Base-by-base conservation (phyloP, 331 rosid species). In the Stylosanthes scabra region DNA sequence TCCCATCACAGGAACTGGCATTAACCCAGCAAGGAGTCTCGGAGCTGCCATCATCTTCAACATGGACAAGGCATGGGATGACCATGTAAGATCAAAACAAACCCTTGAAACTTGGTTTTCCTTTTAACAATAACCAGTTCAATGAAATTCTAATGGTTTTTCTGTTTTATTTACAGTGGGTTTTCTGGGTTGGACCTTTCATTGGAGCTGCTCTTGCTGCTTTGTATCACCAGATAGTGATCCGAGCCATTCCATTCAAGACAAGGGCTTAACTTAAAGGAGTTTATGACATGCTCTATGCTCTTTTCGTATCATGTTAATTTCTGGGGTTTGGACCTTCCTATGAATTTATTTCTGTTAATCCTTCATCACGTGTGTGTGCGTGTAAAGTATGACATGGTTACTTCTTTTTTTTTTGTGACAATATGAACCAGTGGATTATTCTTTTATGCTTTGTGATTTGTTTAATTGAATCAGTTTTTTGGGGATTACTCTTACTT, bases 141-240 rank as follows among this genome's bases (percentile, higher is more conserved):
- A 11, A 55, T 16, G 0, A 2, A 37, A 64, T 9, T 59, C 2
- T 31, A 55, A 2, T 55, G 55, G 29, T 56, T 31, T 31, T 31
- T 31, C 1, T 31, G 25, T 20, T 20, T 20, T 20, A 20, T 57
- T 66, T 70, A 2, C 84, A 92, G 98, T 90, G 98, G 98, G 87
- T 93, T 78, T 93, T 93, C 89, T 93, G 98, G 97, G 91, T 93
- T 41, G 98, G 93, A 80, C 98, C 98, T 14, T 93, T 93, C 85
- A 74, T 87, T 64, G 98, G 98, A 68, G 97, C 98, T 80, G 89
- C 89, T 9, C 90, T 93, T 73, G 98, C 98, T 78, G 98, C 98
- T 11, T 2, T 83, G 9, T 92, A 92, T 86, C 98, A 92, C 81
- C 89, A 80, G 83, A 76, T 90, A n/a, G 88, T 93, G 47, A 93